Evolutionary conservation across 371 early-diverging fungal genomes (phyloP).

Genomic region (Basidiobolus heterosporus): DNA sequence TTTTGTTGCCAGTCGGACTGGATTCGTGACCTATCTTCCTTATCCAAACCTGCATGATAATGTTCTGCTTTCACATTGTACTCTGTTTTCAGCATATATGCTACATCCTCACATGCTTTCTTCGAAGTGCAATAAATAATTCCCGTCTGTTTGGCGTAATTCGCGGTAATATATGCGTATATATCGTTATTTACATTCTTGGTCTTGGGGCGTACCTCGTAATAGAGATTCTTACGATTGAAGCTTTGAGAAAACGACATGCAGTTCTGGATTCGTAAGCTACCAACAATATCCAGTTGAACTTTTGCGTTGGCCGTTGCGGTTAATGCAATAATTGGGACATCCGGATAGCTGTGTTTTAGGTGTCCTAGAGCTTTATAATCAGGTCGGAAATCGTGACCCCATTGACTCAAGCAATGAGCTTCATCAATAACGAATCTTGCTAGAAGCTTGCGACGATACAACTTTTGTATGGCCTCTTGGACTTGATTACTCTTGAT

Average conservation of each 20-base stretch:
- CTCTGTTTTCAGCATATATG: slow-evolving; percentile 35
- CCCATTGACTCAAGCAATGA: slow-evolving; percentile 96
- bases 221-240: slow-evolving; percentile 76
- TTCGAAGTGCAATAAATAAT: slow-evolving; percentile 94
- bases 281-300: slow-evolving; percentile 48
- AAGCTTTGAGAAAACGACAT: slow-evolving; percentile 69
- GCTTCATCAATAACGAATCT: slow-evolving; percentile 98
- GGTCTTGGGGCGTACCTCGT: slow-evolving; percentile 59
- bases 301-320: slow-evolving; percentile 94
- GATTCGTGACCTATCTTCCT: slow-evolving; percentile 63
- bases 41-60: slow-evolving; percentile 94
- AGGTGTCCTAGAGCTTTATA: slow-evolving; percentile 58
- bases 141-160: slow-evolving; percentile 64
- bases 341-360: slow-evolving; percentile 41
- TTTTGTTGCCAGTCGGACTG: slow-evolving; percentile 83
- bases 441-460: slow-evolving; percentile 41
- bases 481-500: slow-evolving; percentile 49
- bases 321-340: slow-evolving; percentile 96
- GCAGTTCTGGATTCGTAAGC: slow-evolving; percentile 51
- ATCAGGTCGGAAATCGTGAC: slow-evolving; percentile 85
- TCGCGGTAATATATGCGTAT: slow-evolving; percentile 46
- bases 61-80: slow-evolving; percentile 33
- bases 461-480: slow-evolving; percentile 29
- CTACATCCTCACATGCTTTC: slow-evolving; percentile 76
- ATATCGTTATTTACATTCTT: slow-evolving; percentile 52